phyloP scores from a whole-genome alignment of 345 rosid species.

The Populus pruinosa region DNA sequence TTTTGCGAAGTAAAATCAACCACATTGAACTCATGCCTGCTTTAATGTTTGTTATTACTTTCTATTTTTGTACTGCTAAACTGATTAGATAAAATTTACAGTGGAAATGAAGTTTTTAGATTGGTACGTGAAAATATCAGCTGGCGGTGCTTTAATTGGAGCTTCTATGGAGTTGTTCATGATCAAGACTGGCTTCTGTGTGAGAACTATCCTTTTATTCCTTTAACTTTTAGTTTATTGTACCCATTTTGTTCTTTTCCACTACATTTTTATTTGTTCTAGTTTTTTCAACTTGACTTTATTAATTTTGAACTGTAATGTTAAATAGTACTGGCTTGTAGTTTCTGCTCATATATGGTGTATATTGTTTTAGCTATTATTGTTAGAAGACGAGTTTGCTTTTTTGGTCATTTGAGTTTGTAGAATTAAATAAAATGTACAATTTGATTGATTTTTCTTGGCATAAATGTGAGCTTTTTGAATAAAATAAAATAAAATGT shows the following conservation, averaged over 20 bases:
- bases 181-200: constrained; percentile 95
- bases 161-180: constrained; percentile 92
- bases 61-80: neutral
- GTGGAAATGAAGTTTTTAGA: constrained; percentile 53
- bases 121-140: constrained; percentile 82
- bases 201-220: constrained; percentile 40
- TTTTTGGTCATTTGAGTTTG: neutral
- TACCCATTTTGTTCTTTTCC: neutral
- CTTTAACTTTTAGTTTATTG: neutral
- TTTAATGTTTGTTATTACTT: neutral
- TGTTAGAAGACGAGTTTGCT: neutral
- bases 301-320: neutral
- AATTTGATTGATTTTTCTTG: too few species aligned
- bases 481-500: neutral
- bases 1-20: neutral
- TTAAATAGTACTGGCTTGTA: neutral
- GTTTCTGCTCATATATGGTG: neutral
- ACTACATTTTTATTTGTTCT: neutral
- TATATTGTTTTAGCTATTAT: neutral
- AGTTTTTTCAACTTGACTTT: neutral
- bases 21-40: neutral
- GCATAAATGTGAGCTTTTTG: neutral
- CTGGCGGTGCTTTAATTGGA: constrained; percentile 67
- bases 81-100: neutral
- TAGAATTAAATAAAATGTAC: neutral